Evolutionary conservation across 345 rosid species (phyloP).

Genomic region (Adansonia digitata): DNA sequence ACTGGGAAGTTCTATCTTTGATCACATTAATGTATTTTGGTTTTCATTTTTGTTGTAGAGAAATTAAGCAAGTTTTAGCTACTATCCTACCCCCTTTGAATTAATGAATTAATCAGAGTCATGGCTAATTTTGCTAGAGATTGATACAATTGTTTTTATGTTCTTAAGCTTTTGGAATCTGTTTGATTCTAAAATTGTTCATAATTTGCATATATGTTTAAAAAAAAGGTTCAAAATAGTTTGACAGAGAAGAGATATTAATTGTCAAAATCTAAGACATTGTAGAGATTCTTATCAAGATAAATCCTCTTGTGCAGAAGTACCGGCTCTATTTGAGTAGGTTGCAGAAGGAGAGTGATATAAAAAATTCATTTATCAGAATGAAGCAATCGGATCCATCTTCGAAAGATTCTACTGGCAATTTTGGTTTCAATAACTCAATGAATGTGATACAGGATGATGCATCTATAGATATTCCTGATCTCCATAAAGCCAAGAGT

Average conservation of each 20-base stretch:
- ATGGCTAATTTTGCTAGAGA: neutral
- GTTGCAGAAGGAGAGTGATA: constrained; percentile 63
- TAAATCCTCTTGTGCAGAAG: constrained; percentile 48
- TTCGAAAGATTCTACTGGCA: constrained; percentile 41
- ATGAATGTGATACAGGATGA: constrained; percentile 32
- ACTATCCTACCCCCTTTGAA: neutral
- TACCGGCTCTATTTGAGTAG: constrained; percentile 91
- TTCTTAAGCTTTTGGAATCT: neutral
- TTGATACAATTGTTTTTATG: too few relatives aligned
- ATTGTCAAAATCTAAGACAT: neutral
- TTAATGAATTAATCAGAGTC: neutral
- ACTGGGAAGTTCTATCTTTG: too few relatives aligned
- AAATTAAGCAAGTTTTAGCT: too few relatives aligned
- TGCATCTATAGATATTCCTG: constrained; percentile 29
- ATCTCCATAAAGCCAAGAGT: constrained; percentile 32
- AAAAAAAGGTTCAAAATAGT: too few relatives aligned
- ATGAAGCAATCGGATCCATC: constrained; percentile 53
- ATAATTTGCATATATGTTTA: neutral
- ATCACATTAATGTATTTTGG: too few relatives aligned
- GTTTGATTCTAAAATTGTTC: neutral
- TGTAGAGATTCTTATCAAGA: constrained; percentile 2
- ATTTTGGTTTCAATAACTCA: constrained; percentile 37
- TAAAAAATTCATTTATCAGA: constrained; percentile 39
- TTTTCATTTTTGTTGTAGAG: neutral
- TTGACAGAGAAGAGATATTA: neutral